Base-by-base conservation (phyloP, 208 protist genomes). In the Crithidia sp. region DNA sequence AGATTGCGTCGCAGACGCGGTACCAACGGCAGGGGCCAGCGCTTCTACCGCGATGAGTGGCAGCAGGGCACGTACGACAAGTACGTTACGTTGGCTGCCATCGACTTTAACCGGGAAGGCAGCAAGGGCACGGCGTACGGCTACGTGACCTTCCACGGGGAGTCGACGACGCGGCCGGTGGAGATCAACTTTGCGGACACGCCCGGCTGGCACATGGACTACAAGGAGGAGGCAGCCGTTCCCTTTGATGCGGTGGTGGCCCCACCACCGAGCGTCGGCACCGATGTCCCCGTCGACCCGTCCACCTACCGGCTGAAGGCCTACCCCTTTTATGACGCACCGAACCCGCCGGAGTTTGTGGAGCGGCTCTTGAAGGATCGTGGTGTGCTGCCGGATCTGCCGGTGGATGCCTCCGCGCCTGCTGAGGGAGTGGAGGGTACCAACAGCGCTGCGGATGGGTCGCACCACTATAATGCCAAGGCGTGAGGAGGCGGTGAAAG, bases 141-240 rank as follows among this genome's bases (percentile, higher is more conserved):
- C 6, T 96, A 96, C 81, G 74, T 96, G 17, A 94, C 92, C 39
- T 96, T 96, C 62, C 92, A 96, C 74, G 92, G 92, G 9, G 92
- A 96, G 74, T 87, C 81, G 6, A 94, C 92, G 5, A 83, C 83
- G 37, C 79, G 88, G 10, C 92, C 92, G 36, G 85, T 96, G 17
- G 69, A 86, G 49, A 95, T 96, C 45, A 77, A 84, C 61, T 77
- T 85, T 67, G 89, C 88, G 6, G 89, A 92, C 58, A 81, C 85
- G 9, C 92, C 92, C 10, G 92, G 92, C 0, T 96, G 92, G 90
- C 45, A 79, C 41, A 86, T 94, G 84, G 83, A 88, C 9, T 94
- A 87, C 64, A 61, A 88, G 12, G 76, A 80, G 40, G 74, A 61
- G 10, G 67, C 77, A 4, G 87, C 88, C 5, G 84, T 94, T 44